Percentiles rank a stretch among this genome's conserved stretches.
Evolutionary conservation across 1,284 basidiomycete genomes (phyloP).

Genomic region (Malassezia caprae): DNA sequence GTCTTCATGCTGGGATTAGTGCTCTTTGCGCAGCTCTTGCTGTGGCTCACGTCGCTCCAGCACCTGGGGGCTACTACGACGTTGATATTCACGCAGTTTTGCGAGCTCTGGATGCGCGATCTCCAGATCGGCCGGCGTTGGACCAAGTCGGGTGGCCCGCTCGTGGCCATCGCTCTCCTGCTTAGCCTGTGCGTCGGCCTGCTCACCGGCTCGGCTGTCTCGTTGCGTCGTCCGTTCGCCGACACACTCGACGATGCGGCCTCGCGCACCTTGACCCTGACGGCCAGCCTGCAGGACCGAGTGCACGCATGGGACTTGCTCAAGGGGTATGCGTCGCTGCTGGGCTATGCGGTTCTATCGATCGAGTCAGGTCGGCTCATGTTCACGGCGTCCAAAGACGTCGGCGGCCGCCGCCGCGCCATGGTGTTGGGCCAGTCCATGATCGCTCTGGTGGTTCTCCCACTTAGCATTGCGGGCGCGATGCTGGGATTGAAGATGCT

Average conservation of each 20-base stretch:
- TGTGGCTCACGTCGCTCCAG: conserved; percentile 40
- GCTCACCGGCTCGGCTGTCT: conserved; percentile 12
- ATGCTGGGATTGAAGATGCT: conserved; percentile 26
- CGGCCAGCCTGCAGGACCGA: conserved; percentile 24
- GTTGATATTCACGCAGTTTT: conserved; percentile 44
- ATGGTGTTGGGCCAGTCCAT: conserved; percentile 34
- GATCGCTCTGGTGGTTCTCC: conserved; percentile 27
- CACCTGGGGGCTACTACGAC: conserved; percentile 35
- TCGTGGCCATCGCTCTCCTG: conserved; percentile 29
- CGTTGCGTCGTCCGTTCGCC: conserved; percentile 7
- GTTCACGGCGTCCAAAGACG: conserved; percentile 23
- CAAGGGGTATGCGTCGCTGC: conserved; percentile 27
- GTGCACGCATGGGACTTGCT: conserved; percentile 15
- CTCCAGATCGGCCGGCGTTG: conserved; percentile 22
- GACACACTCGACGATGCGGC: conserved; percentile 7
- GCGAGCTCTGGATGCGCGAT: conserved; percentile 44
- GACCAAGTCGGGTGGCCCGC: conserved; percentile 31
- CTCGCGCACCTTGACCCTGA: conserved; percentile 18
- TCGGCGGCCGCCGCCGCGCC: conserved; percentile 36
- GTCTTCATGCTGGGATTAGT: conserved; percentile 27
- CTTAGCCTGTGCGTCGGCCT: conserved; percentile 27
- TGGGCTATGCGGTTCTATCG: conserved; percentile 34
- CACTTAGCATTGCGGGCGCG: conserved; percentile 21
- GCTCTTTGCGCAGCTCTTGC: conserved; percentile 28
- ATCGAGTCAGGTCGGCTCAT: conserved; percentile 35